These are phyloP conservation scores for Pseudocercospora eumusae DNA, from an alignment of 2,329 filamentous ascomycete genomes.

Conservation along the genomic window DNA sequence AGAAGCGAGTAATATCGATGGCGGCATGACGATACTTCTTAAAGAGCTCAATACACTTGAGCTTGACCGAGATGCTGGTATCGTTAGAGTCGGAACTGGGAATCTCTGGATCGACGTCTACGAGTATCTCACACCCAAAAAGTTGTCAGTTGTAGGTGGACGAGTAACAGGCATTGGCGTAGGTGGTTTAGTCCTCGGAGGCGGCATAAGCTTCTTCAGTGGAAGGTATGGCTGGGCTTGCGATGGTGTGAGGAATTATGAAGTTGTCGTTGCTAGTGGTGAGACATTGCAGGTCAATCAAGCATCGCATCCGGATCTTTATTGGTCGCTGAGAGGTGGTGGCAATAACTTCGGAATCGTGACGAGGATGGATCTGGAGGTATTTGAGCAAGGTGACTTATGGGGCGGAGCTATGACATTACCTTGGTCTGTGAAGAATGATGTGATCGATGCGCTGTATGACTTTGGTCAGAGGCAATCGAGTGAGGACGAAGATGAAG, in stretches of 20 bases:
- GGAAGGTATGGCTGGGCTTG: constrained; percentile 34
- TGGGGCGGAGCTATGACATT: constrained; percentile 24
- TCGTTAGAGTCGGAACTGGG: constrained; percentile 21
- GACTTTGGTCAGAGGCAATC: neutral
- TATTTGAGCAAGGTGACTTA: constrained; percentile 25
- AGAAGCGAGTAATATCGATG: constrained; percentile 31
- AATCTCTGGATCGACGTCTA: constrained; percentile 30
- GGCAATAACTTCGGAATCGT: constrained; percentile 37
- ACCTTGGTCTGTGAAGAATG: neutral
- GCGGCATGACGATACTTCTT: constrained; percentile 35
- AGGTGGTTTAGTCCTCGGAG: constrained; percentile 35
- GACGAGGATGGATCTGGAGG: constrained; percentile 32
- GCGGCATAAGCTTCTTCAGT: constrained; percentile 38
- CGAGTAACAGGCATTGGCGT: constrained; percentile 34
- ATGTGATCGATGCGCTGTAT: constrained; percentile 22
- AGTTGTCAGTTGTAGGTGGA: constrained; percentile 31
- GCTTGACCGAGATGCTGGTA: constrained; percentile 19
- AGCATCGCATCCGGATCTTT: constrained; percentile 29
- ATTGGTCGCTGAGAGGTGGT: constrained; percentile 31
- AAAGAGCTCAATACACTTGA: constrained; percentile 26
- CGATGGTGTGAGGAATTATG: constrained; percentile 36
- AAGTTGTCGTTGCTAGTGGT: constrained; percentile 34
- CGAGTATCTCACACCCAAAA: constrained; percentile 22
- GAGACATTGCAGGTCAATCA: constrained; percentile 31
- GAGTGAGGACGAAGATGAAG: constrained; percentile 6